Evolutionary conservation across 345 rosid genomes (phyloP), one percentile per base, ranked within the genome.

Genomic region (Arabidopsis arenosa): DNA sequence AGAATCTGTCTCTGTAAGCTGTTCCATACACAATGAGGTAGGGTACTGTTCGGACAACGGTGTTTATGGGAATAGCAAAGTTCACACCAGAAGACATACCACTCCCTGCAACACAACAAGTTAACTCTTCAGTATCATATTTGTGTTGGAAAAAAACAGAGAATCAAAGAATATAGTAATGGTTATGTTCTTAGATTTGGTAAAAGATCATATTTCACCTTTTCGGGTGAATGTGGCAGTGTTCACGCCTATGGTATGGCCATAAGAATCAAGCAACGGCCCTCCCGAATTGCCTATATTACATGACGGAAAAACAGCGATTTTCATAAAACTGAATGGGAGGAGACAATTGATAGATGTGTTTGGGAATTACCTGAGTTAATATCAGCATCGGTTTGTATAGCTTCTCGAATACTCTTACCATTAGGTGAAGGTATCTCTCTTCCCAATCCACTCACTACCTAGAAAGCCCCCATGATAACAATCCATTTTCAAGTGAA

Each of bases 401-500:
- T 90, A 63, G 90, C 96, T 71, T 93, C 98, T 56, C 83, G 74
- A 53, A 92, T 92, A 59, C 92, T 90, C 28, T 85, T 80, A 23
- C 97, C 97, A 76, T 83, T 88, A 40, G 99, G 93, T 35, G 93
- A 90, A 30, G 97, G 93, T 66, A 90, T 89, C 88, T 92, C 91
- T 84, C 97, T 76, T 69, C 97, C 92, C 55, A 92, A 73, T 18
- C 97, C 99, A 63, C 99, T 92, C 69, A 95, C 89, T 51, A 92
- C 96, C 97, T 94, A 81, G 66, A 72, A 8, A 9, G 28, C 3
- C 37, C 39, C 26, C 52, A 40, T 26, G 6, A 39, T 43, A 70
- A 36, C 43, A 63, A 53, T 26, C 63, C 18, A 4, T 30, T 23
- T 15, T 39, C 43, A 41, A 45, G 49, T 58, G 57, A 58, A 15